Evolutionary conservation across 305 asterid genomes (phyloP), one percentile per base, ranked within the genome.

Genomic region (Fraxinus xanthoxyloides): DNA sequence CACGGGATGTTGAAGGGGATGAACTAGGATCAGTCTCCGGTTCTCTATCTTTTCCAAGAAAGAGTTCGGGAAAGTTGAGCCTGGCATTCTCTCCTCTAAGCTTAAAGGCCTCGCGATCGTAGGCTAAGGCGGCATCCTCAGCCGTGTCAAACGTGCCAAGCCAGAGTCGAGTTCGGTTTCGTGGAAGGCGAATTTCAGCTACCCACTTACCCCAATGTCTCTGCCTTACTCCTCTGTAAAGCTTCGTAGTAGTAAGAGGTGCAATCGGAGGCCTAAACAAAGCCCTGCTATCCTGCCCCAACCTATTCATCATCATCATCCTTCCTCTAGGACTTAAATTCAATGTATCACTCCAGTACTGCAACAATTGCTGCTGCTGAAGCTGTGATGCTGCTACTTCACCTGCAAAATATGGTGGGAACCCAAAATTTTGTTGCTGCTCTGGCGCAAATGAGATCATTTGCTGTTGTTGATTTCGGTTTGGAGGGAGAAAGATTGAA

Each of bases 201-300:
- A 95, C 98, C 98, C 98, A 95, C 86, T 95, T 95, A 0, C 98
- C 98, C 98, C 98, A 95, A 87, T 95, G 98, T 72, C 98, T 89
- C 87, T 95, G 98, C 89, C 98, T 87, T 23, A 95, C 98, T 3
- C 98, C 98, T 26, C 98, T 87, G 87, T 95, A 95, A 0, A 95
- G 90, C 77, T 91, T 95, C 21, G 97, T 92, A 0, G 93, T 56
- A 0, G 89, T 77, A 15, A 90, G 69, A 0, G 93, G 97, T 21
- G 84, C 76, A 1, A 59, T 54, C 0, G 89, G 86, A 2, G 94
- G 92, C 84, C 94, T 77, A 21, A 87, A 77, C 32, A 75, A 12
- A 0, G 82, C 46, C 63, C 78, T 85, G 40, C 81, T 78, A 4
- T 85, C 85, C 7, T 88, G 92, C 5, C 90, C 90, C 17, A 92